Evolutionary conservation across 1,139 yeast genomes (phyloP).

Genomic region (Yamadazyma sp.): DNA sequence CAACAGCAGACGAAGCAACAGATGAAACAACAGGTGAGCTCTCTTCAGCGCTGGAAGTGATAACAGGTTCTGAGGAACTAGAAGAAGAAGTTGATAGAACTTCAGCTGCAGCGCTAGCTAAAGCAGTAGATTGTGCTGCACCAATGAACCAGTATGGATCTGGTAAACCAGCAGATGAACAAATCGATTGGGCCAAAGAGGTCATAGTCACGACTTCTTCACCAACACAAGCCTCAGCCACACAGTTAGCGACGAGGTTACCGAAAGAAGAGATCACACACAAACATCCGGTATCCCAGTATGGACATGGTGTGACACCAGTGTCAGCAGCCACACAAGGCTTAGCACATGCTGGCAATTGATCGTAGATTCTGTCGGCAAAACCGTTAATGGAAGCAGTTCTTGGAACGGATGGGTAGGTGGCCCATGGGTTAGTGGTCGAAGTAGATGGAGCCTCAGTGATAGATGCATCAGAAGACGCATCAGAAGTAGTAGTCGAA

Average conservation of each 20-base stretch:
- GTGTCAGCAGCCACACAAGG: constrained; percentile 24
- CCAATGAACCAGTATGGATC: constrained; percentile 27
- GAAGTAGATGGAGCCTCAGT: constrained; percentile 9
- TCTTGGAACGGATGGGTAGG: constrained; percentile 38
- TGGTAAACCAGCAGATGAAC: constrained; percentile 29
- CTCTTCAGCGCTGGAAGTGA: constrained; percentile 19
- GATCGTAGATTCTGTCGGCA: constrained; percentile 36
- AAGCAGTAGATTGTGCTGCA: constrained; percentile 14
- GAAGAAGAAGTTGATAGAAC: constrained; percentile 5
- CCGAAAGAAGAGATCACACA: constrained; percentile 34
- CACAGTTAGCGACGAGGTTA: constrained; percentile 29
- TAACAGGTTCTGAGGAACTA: constrained; percentile 24
- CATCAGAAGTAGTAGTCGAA: too few relatives aligned
- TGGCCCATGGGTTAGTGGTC: constrained; percentile 25
- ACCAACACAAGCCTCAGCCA: constrained; percentile 28
- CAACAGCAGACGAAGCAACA: constrained; percentile 5
- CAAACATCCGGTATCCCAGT: constrained; percentile 41
- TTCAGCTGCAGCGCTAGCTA: constrained; percentile 12
- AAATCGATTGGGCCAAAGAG: constrained; percentile 26
- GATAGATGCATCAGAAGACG: neutral
- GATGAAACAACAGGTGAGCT: neutral
- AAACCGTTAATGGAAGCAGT: constrained; percentile 44
- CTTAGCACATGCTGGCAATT: constrained; percentile 31
- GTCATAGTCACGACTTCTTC: constrained; percentile 22
- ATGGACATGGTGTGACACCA: constrained; percentile 37